Conservation (phyloP, 495 filamentous ascomycete species). For the Lophium mytilinum region DNA sequence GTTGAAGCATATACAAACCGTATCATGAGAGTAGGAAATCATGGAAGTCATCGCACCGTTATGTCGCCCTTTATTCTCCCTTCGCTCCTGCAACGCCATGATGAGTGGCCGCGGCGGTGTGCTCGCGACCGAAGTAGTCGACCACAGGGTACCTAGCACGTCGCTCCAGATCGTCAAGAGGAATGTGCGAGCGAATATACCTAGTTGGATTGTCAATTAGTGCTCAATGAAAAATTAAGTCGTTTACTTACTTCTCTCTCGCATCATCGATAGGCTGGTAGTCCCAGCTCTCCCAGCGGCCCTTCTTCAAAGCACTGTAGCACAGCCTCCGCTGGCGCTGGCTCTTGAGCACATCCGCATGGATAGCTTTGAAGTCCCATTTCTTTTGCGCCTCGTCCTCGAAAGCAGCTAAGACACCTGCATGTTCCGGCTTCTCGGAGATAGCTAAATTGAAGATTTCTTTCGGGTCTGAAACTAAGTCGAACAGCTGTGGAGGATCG, state of each 20-base stretch:
- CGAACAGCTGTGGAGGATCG: slow-evolving; percentile 72
- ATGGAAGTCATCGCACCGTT: no score
- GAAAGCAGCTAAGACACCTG: slow-evolving; percentile 50
- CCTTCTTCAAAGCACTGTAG: slow-evolving; percentile 65
- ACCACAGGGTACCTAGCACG: slow-evolving; percentile 57
- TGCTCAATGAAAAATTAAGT: background rate
- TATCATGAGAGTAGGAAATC: no score
- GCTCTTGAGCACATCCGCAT: slow-evolving; percentile 55
- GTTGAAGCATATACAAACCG: no score
- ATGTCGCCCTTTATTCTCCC: slow-evolving; percentile 6
- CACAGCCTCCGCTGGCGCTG: slow-evolving; percentile 66
- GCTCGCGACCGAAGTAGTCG: slow-evolving; percentile 47
- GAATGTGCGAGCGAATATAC: slow-evolving; percentile 61
- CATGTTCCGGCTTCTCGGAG: slow-evolving; percentile 40
- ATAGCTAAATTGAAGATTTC: slow-evolving; percentile 63
- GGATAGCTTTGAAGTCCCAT: slow-evolving; percentile 71
- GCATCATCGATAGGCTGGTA: slow-evolving; percentile 66
- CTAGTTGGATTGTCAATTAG: slow-evolving; percentile 30
- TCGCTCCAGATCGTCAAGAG: slow-evolving; percentile 61
- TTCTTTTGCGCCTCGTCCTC: slow-evolving; percentile 53
- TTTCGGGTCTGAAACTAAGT: slow-evolving; percentile 62
- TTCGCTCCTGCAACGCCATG: slow-evolving; percentile 18
- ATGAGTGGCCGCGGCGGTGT: slow-evolving; percentile 16
- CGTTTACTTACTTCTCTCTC: slow-evolving; percentile 47
- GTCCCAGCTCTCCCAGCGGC: slow-evolving; percentile 54